Evolutionary conservation across 257 asterid genomes (phyloP), one percentile per base, ranked within the genome.

Genomic region (Fraxinus americana): DNA sequence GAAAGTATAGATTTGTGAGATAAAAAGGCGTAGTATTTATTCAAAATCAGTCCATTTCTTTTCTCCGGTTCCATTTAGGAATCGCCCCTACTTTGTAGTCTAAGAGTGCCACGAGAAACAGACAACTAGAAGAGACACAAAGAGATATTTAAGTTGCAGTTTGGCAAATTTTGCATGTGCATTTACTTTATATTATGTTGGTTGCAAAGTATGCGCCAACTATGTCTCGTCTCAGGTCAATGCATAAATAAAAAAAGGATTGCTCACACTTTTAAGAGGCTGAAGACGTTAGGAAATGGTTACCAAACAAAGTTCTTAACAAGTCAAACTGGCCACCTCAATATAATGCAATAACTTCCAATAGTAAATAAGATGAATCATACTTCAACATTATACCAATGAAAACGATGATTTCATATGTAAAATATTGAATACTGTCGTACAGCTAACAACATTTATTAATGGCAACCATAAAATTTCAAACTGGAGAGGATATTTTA

Each of bases 251-350:
- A 19, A 19, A 45, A 14, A 13, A 13, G 5, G 52, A 4, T 14
- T 14, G 17, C 52, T 2, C 52, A 45, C 52, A 0, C 14, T 13
- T 16, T 45, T 45, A 45, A 45, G 52, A 45, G 52, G 14, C 52
- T 35, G 39, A 19, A 50, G 35, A 48, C 23, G 21, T 67, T 74
- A 0, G 32, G 41, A 36, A 36, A 36, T 6, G 10, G 17, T 43
- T 12, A 23, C 16, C 27, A 50, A 77, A 77, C 41, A 19, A 73
- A 69, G 63, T 73, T 75, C 70, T 73, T 19, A 71, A 77, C 73
- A 69, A 61, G 10, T 67, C 67, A 70, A 25, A 35, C 17, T 48
- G 54, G 27, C 45, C 16, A 32, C 54, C 54, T 45, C 54, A 45
- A 45, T 45, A 45, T 13, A 14, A 3, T 13, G 54, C 54, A 45